Conservation (phyloP, 805 yeast species). For the Candida sanyiensis region DNA sequence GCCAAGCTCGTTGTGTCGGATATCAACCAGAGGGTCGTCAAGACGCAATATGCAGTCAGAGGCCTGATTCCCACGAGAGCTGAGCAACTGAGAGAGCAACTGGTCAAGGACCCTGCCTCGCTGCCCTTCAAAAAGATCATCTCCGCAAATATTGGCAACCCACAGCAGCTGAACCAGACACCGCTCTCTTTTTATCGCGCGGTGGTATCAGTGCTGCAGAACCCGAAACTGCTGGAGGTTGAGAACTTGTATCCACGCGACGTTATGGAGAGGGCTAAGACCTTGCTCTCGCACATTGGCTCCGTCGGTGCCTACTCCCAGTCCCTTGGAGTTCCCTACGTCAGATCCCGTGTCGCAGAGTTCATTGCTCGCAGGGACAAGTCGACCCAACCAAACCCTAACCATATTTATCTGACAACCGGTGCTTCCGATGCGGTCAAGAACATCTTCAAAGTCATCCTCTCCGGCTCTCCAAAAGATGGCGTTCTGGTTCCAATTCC, state of each 20-base stretch:
- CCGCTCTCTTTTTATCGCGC: slow-evolving; percentile 96
- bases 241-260: slow-evolving; percentile 48
- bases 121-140: slow-evolving; percentile 76
- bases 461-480: slow-evolving; percentile 53
- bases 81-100: slow-evolving; percentile 63
- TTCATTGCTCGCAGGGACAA: slow-evolving; percentile 79
- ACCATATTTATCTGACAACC: slow-evolving; percentile 75
- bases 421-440: slow-evolving; percentile 97
- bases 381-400: slow-evolving; percentile 52
- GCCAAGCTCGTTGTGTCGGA: slow-evolving; percentile 40
- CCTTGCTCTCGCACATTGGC: slow-evolving; percentile 37
- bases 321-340: slow-evolving; percentile 76
- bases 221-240: slow-evolving; percentile 57
- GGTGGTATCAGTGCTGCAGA: slow-evolving; percentile 78
- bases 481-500: slow-evolving; percentile 95
- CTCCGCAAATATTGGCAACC: slow-evolving; percentile 94
- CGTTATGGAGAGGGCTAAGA: slow-evolving; percentile 47
- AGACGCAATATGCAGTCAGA: slow-evolving; percentile 94
- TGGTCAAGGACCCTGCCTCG: slow-evolving; percentile 48
- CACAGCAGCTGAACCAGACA: slow-evolving; percentile 91
- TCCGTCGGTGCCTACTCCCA: slow-evolving; percentile 94
- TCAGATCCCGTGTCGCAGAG: slow-evolving; percentile 74
- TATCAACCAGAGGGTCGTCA: slow-evolving; percentile 66
- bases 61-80: slow-evolving; percentile 93
- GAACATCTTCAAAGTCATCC: slow-evolving; percentile 63